phyloP scores from a whole-genome alignment of 1,284 basidiomycete species.

The Rhodotorula sp. region DNA sequence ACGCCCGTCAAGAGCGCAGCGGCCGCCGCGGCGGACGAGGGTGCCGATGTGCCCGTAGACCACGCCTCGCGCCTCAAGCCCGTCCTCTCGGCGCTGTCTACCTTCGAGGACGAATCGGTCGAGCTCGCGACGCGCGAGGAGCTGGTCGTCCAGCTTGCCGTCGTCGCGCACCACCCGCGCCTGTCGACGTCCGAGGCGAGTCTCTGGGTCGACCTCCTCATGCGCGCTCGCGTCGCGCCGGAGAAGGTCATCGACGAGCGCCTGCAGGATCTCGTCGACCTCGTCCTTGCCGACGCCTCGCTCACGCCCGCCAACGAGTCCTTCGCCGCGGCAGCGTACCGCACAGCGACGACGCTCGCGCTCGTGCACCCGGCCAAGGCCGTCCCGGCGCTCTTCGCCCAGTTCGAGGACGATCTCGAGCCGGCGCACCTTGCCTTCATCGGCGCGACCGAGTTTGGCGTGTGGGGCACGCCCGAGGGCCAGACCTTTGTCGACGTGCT shows the following conservation, averaged over 20 bases:
- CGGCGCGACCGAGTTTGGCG: conserved; percentile 70
- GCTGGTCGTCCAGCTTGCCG: conserved; percentile 53
- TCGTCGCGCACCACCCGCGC: conserved; percentile 72
- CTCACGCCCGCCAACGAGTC: conserved; percentile 22
- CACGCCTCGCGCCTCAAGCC: conserved; percentile 30
- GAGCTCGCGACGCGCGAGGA: conserved; percentile 17
- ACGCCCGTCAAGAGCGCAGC: conserved; percentile 1
- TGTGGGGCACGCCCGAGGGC: conserved; percentile 81
- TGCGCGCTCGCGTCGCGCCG: conserved; percentile 68
- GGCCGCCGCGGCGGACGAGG: conserved; percentile 18
- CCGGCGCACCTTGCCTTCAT: conserved; percentile 62
- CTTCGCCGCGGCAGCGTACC: conserved; percentile 62
- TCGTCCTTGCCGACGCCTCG: conserved; percentile 40
- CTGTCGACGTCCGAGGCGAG: conserved; percentile 25
- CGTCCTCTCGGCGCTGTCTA: conserved; percentile 27
- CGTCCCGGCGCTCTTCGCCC: conserved; percentile 68
- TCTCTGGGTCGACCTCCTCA: conserved; percentile 79
- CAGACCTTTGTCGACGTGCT: conserved; percentile 66
- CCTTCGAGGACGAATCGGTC: conserved; percentile 16
- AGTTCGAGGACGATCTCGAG: conserved; percentile 66
- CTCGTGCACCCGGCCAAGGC: conserved; percentile 73
- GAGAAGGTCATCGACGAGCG: conserved; percentile 60
- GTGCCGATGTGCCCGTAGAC: conserved; percentile 26
- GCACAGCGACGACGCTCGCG: conserved; percentile 71
- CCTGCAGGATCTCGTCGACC: conserved; percentile 58